phyloP scores from a whole-genome alignment of 139 green algal genomes.

The Auxenochlorella pyrenoidosa region DNA sequence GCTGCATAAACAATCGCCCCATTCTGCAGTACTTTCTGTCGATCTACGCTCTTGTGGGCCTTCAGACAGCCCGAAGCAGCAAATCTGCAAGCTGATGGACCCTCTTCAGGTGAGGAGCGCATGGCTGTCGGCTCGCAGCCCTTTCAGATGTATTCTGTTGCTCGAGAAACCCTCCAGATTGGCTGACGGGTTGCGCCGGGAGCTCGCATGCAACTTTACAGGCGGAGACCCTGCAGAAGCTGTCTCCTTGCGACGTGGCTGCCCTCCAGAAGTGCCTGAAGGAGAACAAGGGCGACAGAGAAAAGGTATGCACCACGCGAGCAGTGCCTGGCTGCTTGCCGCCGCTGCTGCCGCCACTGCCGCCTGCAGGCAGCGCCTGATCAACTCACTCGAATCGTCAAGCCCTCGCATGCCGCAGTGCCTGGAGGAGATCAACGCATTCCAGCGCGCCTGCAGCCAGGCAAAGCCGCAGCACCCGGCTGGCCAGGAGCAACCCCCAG shows the following conservation, averaged over 20 bases:
- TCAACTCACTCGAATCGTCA: not conserved
- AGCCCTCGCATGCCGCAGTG: slow-evolving; percentile 2
- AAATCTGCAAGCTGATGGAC: not conserved
- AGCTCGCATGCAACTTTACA: not conserved
- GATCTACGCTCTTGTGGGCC: too few species aligned
- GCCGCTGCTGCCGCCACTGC: not conserved
- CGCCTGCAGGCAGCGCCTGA: not conserved
- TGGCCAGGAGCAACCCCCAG: not conserved
- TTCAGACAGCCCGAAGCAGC: too few species aligned
- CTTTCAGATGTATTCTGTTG: not conserved
- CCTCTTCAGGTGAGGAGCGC: not conserved
- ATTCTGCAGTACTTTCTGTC: too few species aligned
- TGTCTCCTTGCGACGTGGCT: slow-evolving; percentile 54
- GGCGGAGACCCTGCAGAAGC: slow-evolving; percentile 25
- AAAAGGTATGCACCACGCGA: slow-evolving; percentile 29
- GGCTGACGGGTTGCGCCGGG: not conserved
- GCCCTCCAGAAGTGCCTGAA: slow-evolving; percentile 56
- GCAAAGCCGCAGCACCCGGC: not conserved
- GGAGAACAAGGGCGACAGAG: slow-evolving; percentile 54
- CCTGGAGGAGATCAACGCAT: slow-evolving; percentile 36
- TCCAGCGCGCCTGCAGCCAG: slow-evolving; percentile 47
- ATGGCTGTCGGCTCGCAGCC: not conserved
- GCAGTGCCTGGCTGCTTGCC: not conserved
- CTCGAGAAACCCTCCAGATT: not conserved
- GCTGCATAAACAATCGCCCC: too few species aligned